Conservation (phyloP, 2,329 filamentous ascomycete genomes). For the Scytalidium lignicola region DNA sequence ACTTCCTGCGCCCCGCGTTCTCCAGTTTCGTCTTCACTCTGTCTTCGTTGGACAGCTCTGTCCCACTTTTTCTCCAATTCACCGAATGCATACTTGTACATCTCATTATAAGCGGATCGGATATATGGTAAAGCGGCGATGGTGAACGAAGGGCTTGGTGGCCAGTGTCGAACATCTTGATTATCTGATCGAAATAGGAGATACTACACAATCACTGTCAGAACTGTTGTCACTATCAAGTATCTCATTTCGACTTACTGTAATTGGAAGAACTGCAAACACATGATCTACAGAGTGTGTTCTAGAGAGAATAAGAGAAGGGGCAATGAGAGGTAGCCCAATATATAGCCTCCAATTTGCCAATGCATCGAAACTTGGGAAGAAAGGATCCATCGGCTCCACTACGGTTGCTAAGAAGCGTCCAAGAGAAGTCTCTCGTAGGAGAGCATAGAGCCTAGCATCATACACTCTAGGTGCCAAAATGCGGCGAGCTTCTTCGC, state of each 20-base stretch:
- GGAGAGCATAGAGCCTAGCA: neutral
- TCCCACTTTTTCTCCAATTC: slow-evolving; percentile 27
- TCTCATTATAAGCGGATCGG: slow-evolving; percentile 55
- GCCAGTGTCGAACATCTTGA: slow-evolving; percentile 20
- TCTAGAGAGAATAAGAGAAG: slow-evolving; percentile 62
- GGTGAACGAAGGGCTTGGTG: slow-evolving; percentile 60
- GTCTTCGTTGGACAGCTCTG: slow-evolving; percentile 23
- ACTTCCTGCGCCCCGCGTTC: slow-evolving; percentile 16
- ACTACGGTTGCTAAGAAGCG: neutral
- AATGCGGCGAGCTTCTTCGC: slow-evolving; percentile 52
- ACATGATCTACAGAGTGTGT: slow-evolving; percentile 52
- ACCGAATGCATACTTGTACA: slow-evolving; percentile 39
- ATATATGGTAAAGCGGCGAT: slow-evolving; percentile 63
- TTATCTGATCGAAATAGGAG: neutral
- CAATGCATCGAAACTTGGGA: slow-evolving; percentile 11
- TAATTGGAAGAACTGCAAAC: slow-evolving; percentile 29
- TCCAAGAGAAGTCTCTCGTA: neutral
- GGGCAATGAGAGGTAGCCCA: slow-evolving; percentile 62
- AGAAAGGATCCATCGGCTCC: slow-evolving; percentile 19
- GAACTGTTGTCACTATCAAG: neutral
- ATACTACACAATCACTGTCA: neutral
- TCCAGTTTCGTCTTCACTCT: slow-evolving; percentile 27
- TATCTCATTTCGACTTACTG: slow-evolving; percentile 16
- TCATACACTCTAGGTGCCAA: slow-evolving; percentile 30
- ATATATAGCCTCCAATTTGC: slow-evolving; percentile 28